A percentile compares a stretch with the other conserved stretches of the same genome.
phyloP scores from a whole-genome alignment of 208 protist genomes.

The Phytomonas sp. region DNA sequence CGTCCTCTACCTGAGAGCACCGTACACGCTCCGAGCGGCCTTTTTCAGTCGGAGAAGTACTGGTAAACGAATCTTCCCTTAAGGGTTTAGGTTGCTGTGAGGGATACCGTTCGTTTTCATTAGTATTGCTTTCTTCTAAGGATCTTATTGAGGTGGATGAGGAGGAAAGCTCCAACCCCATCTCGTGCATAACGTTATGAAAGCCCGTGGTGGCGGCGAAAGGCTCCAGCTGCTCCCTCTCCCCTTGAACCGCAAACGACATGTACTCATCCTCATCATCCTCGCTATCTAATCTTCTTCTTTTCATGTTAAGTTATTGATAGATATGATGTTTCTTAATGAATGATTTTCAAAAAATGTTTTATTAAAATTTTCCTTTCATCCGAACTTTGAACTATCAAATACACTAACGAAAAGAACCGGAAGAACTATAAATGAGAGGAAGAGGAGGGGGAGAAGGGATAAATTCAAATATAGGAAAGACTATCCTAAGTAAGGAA shows the following conservation, averaged over 20 bases:
- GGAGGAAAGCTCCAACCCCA: neutral
- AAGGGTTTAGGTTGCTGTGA: neutral
- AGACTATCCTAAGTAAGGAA: neutral
- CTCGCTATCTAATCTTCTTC: conserved; percentile 62
- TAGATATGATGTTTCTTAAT: neutral
- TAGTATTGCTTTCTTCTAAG: neutral
- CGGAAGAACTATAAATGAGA: neutral
- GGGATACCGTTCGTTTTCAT: neutral
- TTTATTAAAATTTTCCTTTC: neutral
- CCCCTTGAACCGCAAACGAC: neutral
- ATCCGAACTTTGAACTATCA: neutral
- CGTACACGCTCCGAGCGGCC: neutral
- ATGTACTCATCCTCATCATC: conserved; percentile 69
- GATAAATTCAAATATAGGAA: neutral
- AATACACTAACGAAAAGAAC: neutral
- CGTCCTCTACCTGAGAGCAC: conserved; percentile 18
- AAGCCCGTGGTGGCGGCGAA: conserved; percentile 1
- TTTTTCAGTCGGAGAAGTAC: neutral
- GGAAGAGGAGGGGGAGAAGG: neutral
- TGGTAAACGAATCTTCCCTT: neutral
- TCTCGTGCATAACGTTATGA: neutral
- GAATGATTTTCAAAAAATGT: neutral
- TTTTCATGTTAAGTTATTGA: conserved; percentile 29
- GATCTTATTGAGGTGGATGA: neutral
- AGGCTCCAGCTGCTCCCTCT: neutral